Evolutionary conservation across 2,329 filamentous ascomycete genomes (phyloP), one percentile per base, ranked within the genome.

Genomic region (Paecilomyces niveus): DNA sequence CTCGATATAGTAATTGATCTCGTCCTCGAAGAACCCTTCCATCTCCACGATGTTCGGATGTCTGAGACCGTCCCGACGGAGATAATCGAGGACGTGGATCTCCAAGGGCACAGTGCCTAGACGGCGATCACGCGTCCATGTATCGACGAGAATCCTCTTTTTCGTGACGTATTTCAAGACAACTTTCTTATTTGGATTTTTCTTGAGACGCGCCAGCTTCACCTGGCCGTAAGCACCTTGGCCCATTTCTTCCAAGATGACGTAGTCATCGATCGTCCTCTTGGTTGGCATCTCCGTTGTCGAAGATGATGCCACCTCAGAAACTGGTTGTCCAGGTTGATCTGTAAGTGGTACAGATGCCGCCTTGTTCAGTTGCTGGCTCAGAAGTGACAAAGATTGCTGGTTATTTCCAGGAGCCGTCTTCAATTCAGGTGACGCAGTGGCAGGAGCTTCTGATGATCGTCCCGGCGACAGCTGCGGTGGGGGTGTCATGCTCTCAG

Each of bases 151-250:
- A 72, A 99, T 99, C 52, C 93, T 89, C 59, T 90, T 87, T 77
- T 99, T 99, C 4, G 94, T 97, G 54, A 99, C 94, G 72, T 96
- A 99, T 74, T 99, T 99, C 69, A 99, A 83, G 21, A 99, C 93
- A 62, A 95, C 89, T 74, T 95, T 96, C 71, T 88, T 89, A 56
- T 84, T 79, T 24, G 80, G 85, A 55, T 83, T 85, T 67, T 87
- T 85, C 76, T 92, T 95, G 77, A 94, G 89, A 31, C 92, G 86
- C 56, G 90, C 93, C 54, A 99, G 83, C 73, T 99, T 99, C 59
- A 99, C 94, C 75, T 99, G 93, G 1, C 94, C 94, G 71, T 99
- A 99, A 1, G 94, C 94, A 49, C 94, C 94, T 76, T 97, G 92
- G 3, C 94, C 94, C 93, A 99, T 97, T 61, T 99, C 94, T 75